Base-by-base conservation (phyloP, 2,329 filamentous ascomycete genomes). In the Thielaviopsis cerberus region DNA sequence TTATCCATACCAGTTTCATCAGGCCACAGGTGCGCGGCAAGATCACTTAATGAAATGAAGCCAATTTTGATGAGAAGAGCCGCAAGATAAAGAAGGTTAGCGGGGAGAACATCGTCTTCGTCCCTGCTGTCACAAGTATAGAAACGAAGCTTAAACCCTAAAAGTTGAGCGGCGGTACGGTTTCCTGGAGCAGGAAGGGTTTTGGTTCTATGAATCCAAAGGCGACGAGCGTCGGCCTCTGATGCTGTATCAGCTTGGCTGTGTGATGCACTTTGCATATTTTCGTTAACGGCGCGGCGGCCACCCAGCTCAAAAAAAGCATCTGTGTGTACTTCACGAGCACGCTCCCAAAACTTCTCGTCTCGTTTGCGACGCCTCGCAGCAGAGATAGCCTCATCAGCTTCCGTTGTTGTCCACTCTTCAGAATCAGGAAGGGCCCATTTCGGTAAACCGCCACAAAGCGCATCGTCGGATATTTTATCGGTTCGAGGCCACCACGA, bases 111-210 rank as follows among this genome's bases (percentile, higher is more conserved):
- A 65, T 97, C 92, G 1, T 78, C 74, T 57, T 82, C 78, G 61
- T 87, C 81, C 58, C 91, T 81, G 37, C 85, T 82, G 26, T 83
- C 75, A 0, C 88, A 94, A 48, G 88, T 86, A 67, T 98, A 98
- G 69, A 95, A 98, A 15, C 88, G 86, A 55, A 98, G 78, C 70
- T 98, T 98, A 76, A 98, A 98, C 3, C 92, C 92, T 15, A 98
- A 81, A 3, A 98, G 78, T 68, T 97, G 92, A 27, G 94, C 94
- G 1, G 92, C 92, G 60, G 94, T 88, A 51, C 85, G 81, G 67
- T 96, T 98, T 27, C 94, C 92, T 27, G 79, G 76, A 1, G 90
- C 88, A 4, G 90, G 90, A 3, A 92, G 72, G 0, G 87, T 94
- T 58, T 83, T 84, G 2, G 91, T 96, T 60, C 80, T 74, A 62